Evolutionary conservation across 371 early-diverging fungal species (phyloP), one percentile per base, ranked within the genome.

Genomic region (Saksenaea vasiformis): DNA sequence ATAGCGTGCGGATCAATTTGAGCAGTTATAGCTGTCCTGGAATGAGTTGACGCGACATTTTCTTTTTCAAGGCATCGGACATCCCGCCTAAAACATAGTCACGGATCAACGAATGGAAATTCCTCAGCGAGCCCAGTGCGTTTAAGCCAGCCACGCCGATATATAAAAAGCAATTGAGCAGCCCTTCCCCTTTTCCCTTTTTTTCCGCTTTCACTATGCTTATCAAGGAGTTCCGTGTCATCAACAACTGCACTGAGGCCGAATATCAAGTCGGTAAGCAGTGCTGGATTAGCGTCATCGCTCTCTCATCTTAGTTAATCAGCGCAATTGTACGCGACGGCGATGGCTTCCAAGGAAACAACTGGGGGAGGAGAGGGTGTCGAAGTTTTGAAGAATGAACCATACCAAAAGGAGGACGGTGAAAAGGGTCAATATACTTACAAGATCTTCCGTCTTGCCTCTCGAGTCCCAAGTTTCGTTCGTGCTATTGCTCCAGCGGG

Each of bases 311-410:
- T 56, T 34, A 24, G 28, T 15, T 54, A 76, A 74, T 78, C 85
- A 62, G 91, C 87, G 19, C 91, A 90, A 75, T 74, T 90, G 54
- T 90, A 83, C 68, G 82, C 87, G 53, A 90, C 90, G 56, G 88
- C 89, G 44, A 77, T 86, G 76, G 85, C 87, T 67, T 89, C 89
- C 24, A 85, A 87, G 68, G 82, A 81, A 55, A 82, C 85, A 67
- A 88, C 90, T 7, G 90, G 91, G 37, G 81, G 76, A 17, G 91
- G 90, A 43, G 91, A 90, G 64, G 91, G 91, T 58, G 90, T 90
- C 53, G 88, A 90, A 73, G 87, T 90, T 15, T 36, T 85, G 22
- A 79, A 80, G 70, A 90, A 90, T 57, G 90, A 90, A 65, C 91
- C 90, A 15, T 90, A 90, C 64, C 82, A 86, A 37, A 80, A 90